phyloP scores from a whole-genome alignment of 768 basidiomycete genomes.

The Lactarius hatsudake region DNA sequence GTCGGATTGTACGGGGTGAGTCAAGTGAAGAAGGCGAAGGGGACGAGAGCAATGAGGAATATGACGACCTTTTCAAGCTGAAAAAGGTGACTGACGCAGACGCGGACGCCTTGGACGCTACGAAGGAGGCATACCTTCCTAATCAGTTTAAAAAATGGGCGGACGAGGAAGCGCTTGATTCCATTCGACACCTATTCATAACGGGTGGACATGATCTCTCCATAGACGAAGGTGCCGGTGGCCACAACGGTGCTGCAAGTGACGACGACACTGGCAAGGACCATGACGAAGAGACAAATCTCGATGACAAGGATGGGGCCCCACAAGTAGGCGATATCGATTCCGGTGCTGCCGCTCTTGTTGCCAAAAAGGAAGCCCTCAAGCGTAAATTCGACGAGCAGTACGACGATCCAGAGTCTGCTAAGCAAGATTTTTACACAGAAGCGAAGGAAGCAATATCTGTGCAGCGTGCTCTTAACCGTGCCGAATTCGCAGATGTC shows the following conservation, averaged over 20 bases:
- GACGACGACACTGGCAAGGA: conserved; percentile 37
- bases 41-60: conserved; percentile 47
- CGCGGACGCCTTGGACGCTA: conserved; percentile 62
- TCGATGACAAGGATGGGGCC: conserved; percentile 33
- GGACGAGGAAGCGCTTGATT: conserved; percentile 80
- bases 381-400: conserved; percentile 97
- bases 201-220: conserved; percentile 57
- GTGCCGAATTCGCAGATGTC: conserved; percentile 78
- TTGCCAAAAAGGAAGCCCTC: conserved; percentile 84
- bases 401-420: conserved; percentile 84
- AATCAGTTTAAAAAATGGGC: conserved; percentile 73
- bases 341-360: conserved; percentile 53
- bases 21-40: conserved; percentile 20
- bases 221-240: conserved; percentile 24
- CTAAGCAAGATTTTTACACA: conserved; percentile 85
- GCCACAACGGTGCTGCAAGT: conserved; percentile 35
- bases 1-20: conserved; percentile 55
- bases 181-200: conserved; percentile 86
- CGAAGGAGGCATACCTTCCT: conserved; percentile 55
- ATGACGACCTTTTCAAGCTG: conserved; percentile 74
- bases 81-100: conserved; percentile 34
- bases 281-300: conserved; percentile 40
- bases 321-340: conserved; percentile 32
- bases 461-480: conserved; percentile 76
- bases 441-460: conserved; percentile 91